Percentiles rank a stretch among this genome's conserved stretches.
Evolutionary conservation across 805 yeast species (phyloP).

Genomic region (Sugiyamaella floridensis): DNA sequence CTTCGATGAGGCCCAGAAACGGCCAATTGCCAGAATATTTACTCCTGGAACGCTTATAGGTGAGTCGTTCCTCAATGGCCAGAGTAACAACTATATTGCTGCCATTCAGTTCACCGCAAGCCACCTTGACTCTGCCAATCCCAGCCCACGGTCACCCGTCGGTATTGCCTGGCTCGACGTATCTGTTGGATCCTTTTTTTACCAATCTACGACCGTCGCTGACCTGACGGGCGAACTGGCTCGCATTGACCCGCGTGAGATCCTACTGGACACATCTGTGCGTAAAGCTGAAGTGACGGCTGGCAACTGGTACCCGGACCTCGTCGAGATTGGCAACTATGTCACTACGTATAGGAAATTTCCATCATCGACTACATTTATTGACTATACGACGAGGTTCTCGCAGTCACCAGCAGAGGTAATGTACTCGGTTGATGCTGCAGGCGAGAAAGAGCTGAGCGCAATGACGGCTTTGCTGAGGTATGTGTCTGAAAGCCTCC

Average conservation of each 20-base stretch:
- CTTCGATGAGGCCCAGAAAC: constrained; percentile 34
- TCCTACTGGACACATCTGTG: constrained; percentile 39
- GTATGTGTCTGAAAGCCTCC: constrained; percentile 69
- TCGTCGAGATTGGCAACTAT: constrained; percentile 53
- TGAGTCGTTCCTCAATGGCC: constrained; percentile 71
- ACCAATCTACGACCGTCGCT: constrained; percentile 53
- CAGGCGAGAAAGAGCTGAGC: constrained; percentile 37
- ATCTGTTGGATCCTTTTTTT: constrained; percentile 71
- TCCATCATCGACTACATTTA: constrained; percentile 36
- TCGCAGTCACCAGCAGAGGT: constrained; percentile 24
- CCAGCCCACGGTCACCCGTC: constrained; percentile 40
- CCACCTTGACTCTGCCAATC: constrained; percentile 20
- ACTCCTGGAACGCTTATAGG: constrained; percentile 92
- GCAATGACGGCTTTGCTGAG: constrained; percentile 59
- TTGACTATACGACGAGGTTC: constrained; percentile 37
- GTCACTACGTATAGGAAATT: constrained; percentile 48
- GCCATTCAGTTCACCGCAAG: constrained; percentile 38
- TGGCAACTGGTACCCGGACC: constrained; percentile 51
- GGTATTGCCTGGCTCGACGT: constrained; percentile 89
- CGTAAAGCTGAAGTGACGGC: constrained; percentile 29
- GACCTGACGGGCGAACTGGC: constrained; percentile 66
- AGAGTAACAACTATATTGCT: constrained; percentile 62
- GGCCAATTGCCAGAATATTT: constrained; percentile 72
- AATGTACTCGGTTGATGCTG: constrained; percentile 19
- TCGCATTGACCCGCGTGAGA: constrained; percentile 75